These are phyloP conservation scores for Selaginella moellendorffii DNA, from an alignment of 75 land plant species.

Conservation along the genomic window DNA sequence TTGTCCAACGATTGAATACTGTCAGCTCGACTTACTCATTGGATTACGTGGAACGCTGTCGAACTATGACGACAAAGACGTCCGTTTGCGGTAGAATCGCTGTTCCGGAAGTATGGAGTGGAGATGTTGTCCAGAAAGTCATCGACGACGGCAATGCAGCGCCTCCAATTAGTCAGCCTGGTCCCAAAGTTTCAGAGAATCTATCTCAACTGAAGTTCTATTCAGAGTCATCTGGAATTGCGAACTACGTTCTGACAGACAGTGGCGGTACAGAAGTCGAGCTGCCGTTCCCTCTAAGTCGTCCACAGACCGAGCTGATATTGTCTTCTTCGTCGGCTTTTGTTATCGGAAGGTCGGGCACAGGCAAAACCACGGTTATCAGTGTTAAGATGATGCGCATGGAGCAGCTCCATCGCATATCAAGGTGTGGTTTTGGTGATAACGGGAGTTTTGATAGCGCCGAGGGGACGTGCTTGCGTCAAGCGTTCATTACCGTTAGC, in stretches of 20 bases:
- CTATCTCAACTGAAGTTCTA: slow-evolving; percentile 61
- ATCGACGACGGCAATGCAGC: too few species aligned
- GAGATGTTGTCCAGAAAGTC: not conserved
- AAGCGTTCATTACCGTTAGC: slow-evolving; percentile 59
- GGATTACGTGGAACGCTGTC: slow-evolving; percentile 33
- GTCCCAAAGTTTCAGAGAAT: slow-evolving; percentile 51
- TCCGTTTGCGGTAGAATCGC: too few species aligned
- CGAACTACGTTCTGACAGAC: slow-evolving; percentile 40
- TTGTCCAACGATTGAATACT: slow-evolving; percentile 27
- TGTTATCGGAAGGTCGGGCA: slow-evolving; percentile 56
- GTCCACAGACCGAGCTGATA: slow-evolving; percentile 35
- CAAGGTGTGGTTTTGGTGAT: too few species aligned
- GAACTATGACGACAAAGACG: slow-evolving; percentile 22
- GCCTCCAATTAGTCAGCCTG: too few species aligned
- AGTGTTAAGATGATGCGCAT: slow-evolving; percentile 39
- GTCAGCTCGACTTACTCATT: slow-evolving; percentile 32
- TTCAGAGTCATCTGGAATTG: slow-evolving; percentile 38
- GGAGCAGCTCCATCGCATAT: slow-evolving; percentile 19
- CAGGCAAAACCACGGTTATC: slow-evolving; percentile 63
- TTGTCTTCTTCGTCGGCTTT: slow-evolving; percentile 29
- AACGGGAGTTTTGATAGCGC: too few species aligned
- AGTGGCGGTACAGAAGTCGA: slow-evolving; percentile 32
- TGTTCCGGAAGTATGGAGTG: not conserved
- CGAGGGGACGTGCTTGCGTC: slow-evolving; percentile 23
- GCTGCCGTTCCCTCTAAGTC: slow-evolving; percentile 48